Base-by-base conservation (phyloP, 2,329 filamentous ascomycete genomes). In the Fusarium buharicum region DNA sequence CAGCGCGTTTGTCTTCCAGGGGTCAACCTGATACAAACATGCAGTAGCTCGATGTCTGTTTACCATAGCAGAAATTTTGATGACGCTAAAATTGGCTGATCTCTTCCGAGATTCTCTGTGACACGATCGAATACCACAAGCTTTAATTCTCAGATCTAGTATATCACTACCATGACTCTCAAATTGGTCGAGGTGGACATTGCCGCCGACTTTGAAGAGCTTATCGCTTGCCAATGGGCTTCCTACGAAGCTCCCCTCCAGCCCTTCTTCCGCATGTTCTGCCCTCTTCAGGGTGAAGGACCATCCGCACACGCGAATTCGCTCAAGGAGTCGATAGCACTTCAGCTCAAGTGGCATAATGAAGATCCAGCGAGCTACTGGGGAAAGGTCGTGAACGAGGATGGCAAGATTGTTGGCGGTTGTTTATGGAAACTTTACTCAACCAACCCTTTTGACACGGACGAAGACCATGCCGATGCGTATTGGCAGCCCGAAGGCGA, bases 401-500 rank as follows among this genome's bases (percentile, higher is more conserved):
- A 67, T 10, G 62, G 45, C 47, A 66, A 55, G 18, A 67, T 67
- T 30, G 62, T 55, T 0, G 64, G 64, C 1, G 67, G 62, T n/a
- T 67, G 66, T 31, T 43, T 67, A 6, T 69, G 66, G 56, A 69
- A 69, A 34, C 47, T 66, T 16, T 62, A 39, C 13, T 11, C 45
- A 1, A 49, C 22, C 3, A 62, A 64, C 10, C 62, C 62, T 0
- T 69, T 67, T 6, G n/a, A 59, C 6, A 57, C 49, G 2, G 18
- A 48, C 0, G 50, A 61, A 2, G 59, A 50, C 4, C 59, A 69
- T 36, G 49, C 37, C 5, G 38, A 59, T 5, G 57, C 51, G 2
- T 38, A 61, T n/a, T 70, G 64, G 59, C 45, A 69, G 9, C 67
- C 59, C 1, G 55, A 65, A 50, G 57, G 64, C 10, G 66, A 68